These are phyloP conservation scores for Tuber brumale DNA, from an alignment of 495 filamentous ascomycete species.

Conservation along the genomic window DNA sequence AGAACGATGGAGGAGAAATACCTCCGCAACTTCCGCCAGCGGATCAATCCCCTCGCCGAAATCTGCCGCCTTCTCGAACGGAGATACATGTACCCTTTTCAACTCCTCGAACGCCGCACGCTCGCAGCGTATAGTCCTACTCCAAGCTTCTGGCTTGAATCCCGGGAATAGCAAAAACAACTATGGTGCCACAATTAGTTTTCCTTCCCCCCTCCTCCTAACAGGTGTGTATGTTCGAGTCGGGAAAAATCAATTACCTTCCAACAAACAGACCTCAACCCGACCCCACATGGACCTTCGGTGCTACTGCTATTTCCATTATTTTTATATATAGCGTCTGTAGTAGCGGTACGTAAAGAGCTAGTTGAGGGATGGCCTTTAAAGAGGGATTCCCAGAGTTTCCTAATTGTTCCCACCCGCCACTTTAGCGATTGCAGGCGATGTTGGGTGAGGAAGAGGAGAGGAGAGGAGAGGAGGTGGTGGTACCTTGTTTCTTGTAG, in stretches of 20 bases:
- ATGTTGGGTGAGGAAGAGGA: background rate
- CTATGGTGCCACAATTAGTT: constrained; percentile 44
- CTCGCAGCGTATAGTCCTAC: constrained; percentile 57
- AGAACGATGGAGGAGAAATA: constrained; percentile 43
- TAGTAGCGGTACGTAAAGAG: constrained; percentile 56
- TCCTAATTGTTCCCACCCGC: constrained; percentile 9
- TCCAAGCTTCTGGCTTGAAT: constrained; percentile 62
- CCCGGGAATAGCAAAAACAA: constrained; percentile 73
- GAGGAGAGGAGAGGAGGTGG: background rate
- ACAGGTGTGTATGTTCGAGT: background rate
- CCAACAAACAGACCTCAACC: constrained; percentile 86
- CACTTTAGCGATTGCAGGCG: background rate
- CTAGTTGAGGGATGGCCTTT: constrained; percentile 10
- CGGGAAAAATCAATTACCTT: constrained; percentile 53
- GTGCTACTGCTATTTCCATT: constrained; percentile 44
- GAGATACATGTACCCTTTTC: constrained; percentile 11
- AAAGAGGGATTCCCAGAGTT: constrained; percentile 36
- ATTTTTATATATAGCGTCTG: constrained; percentile 41
- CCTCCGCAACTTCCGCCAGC: constrained; percentile 74
- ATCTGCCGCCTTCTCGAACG: constrained; percentile 72
- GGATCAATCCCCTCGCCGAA: constrained; percentile 71
- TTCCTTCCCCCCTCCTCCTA: constrained; percentile 1
- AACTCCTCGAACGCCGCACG: constrained; percentile 63
- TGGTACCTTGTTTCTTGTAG: constrained; percentile 24
- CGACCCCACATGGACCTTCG: constrained; percentile 58